Evolutionary conservation across 306 rosid genomes (phyloP).

Genomic region (Rubus parviflorus): DNA sequence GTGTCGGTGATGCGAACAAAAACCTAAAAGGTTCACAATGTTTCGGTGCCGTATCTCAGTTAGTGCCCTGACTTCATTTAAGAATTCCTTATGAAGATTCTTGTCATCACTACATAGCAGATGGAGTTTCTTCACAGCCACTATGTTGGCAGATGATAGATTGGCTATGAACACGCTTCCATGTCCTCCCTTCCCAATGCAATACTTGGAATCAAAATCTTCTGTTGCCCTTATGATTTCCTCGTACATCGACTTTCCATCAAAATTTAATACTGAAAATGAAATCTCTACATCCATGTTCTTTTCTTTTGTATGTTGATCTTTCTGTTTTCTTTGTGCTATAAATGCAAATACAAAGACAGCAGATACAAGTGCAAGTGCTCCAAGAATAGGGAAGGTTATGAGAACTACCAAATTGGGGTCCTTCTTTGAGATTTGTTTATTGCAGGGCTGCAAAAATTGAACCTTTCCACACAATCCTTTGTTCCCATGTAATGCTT

Average conservation of each 20-base stretch:
- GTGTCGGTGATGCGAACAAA: background rate
- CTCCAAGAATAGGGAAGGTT: background rate
- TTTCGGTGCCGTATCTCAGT: background rate
- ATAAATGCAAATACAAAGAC: background rate
- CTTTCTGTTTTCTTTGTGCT: too few species aligned
- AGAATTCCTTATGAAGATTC: background rate
- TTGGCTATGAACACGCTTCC: conserved; percentile 1
- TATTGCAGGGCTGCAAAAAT: background rate
- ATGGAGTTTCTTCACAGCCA: conserved; percentile 21
- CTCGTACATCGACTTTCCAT: background rate
- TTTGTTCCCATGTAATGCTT: background rate
- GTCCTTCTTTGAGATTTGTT: background rate
- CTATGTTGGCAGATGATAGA: background rate
- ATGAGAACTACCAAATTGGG: background rate
- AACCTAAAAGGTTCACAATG: background rate
- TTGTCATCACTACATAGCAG: background rate
- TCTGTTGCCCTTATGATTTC: conserved; percentile 7
- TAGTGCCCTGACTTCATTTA: conserved; percentile 3
- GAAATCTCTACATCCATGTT: background rate
- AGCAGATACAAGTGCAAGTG: background rate
- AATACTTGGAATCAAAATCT: conserved; percentile 10
- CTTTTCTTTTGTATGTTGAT: background rate
- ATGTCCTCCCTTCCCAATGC: conserved; percentile 6
- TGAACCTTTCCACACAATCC: background rate
- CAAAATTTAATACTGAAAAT: background rate